phyloP scores from a whole-genome alignment of 805 yeast genomes.

The Danielia oregonensis region DNA sequence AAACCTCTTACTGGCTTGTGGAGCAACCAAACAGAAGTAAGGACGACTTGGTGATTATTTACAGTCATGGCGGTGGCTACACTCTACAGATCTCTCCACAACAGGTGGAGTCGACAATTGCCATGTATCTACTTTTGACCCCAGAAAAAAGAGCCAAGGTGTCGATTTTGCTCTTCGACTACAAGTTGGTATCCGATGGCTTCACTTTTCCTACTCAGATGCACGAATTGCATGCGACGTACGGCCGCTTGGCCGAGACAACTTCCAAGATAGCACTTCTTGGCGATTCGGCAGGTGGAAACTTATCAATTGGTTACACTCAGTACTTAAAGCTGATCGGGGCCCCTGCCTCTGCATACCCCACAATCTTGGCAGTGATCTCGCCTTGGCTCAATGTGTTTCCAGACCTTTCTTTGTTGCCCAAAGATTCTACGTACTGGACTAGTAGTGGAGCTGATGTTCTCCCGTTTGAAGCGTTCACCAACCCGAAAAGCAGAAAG shows the following conservation, averaged over 20 bases:
- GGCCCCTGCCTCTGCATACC: constrained; percentile 14
- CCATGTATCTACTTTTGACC: background rate
- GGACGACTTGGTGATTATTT: constrained; percentile 1
- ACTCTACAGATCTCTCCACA: background rate
- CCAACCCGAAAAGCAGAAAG: background rate
- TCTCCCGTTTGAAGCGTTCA: background rate
- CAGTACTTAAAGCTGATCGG: constrained; percentile 18
- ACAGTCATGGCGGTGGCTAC: constrained; percentile 3
- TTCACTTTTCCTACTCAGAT: constrained; percentile 25
- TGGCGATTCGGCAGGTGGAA: constrained; percentile 40
- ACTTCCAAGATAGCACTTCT: constrained; percentile 24
- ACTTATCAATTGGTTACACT: constrained; percentile 24
- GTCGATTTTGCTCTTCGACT: constrained; percentile 1
- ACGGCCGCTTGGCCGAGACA: constrained; percentile 17
- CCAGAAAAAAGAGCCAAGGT: background rate
- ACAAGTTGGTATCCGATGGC: constrained; percentile 22
- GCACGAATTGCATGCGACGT: constrained; percentile 21
- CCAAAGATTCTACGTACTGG: constrained; percentile 25
- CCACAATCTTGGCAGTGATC: constrained; percentile 19
- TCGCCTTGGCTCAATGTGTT: constrained; percentile 32
- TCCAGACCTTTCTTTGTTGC: constrained; percentile 11
- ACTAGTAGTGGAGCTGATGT: constrained; percentile 15
- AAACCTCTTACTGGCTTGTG: background rate
- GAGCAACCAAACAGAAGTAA: background rate
- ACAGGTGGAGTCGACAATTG: background rate